Percentiles rank a stretch among this genome's conserved stretches.
These are phyloP conservation scores for Pilatotrama ljubarskyi DNA, from an alignment of 768 basidiomycete species.

Conservation along the genomic window DNA sequence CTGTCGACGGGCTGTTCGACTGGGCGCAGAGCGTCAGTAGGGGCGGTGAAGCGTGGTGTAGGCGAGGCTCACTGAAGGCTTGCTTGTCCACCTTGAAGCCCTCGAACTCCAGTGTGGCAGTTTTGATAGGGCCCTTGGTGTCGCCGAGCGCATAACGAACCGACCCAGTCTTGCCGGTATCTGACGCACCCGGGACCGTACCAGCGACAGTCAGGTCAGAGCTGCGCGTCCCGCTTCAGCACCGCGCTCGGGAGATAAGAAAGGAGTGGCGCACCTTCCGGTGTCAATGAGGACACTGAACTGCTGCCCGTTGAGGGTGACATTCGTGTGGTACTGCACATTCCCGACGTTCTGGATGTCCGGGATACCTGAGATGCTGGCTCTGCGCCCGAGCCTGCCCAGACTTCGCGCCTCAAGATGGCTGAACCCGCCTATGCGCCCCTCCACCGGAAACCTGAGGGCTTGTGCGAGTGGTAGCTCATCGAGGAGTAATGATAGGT, in stretches of 20 bases:
- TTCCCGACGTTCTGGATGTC: slow-evolving; percentile 28
- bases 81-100: slow-evolving; percentile 30
- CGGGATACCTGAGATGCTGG: slow-evolving; percentile 19
- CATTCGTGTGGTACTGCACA: slow-evolving; percentile 30
- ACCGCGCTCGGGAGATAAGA: not conserved
- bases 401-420: not conserved
- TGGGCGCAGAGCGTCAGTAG: not conserved
- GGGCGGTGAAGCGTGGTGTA: slow-evolving; percentile 22
- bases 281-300: slow-evolving; percentile 33
- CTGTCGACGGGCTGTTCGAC: slow-evolving; percentile 23
- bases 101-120: slow-evolving; percentile 29
- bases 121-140: slow-evolving; percentile 29
- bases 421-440: slow-evolving; percentile 10
- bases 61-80: slow-evolving; percentile 27
- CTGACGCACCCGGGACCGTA: slow-evolving; percentile 24
- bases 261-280: slow-evolving; percentile 27
- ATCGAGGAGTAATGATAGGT: slow-evolving; percentile 30
- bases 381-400: slow-evolving; percentile 22
- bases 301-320: slow-evolving; percentile 29
- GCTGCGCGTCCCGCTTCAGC: slow-evolving; percentile 13
- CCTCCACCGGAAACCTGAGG: slow-evolving; percentile 21
- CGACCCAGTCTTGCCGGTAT: slow-evolving; percentile 27
- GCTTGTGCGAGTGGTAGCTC: slow-evolving; percentile 15
- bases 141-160: slow-evolving; percentile 28
- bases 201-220: slow-evolving; percentile 33